Evolutionary conservation across 2,329 filamentous ascomycete genomes (phyloP), one percentile per base, ranked within the genome.

Genomic region (Fusarium miscanthi): DNA sequence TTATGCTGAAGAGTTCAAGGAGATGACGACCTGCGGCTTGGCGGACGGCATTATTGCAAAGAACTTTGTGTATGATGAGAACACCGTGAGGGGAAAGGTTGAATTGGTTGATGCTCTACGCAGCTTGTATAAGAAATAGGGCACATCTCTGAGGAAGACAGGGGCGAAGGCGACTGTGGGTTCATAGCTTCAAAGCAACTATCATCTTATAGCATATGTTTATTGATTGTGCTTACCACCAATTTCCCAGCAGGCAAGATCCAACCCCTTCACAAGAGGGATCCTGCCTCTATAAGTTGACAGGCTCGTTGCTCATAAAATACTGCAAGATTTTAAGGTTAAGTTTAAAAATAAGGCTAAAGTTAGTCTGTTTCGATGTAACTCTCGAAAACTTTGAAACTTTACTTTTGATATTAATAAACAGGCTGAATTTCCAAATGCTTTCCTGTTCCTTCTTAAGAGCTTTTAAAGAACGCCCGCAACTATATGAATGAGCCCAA

Each of bases 31-130:
- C 11, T 72, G 76, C 10, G 57, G 63, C 2, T 52, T 79, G 25
- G 68, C 74, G 11, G 79, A 74, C 3, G 80, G 80, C 2, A 64
- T 78, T 30, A 74, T 76, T 52, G 67, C 57, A 3, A 68, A 63
- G 12, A 69, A 79, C 21, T 78, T 74, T 49, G 72, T 57, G 3
- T 72, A 76, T 33, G 74, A 74, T 10, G 75, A 78, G 27, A 46
- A 75, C 7, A 78, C 74, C 0, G 53, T 80, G 3, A 63, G 51
- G 49, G 78, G 80, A 1, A 53, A 69, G n/a, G 41, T 74, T 4
- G 76, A 80, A 31, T 41, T 81, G 53, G 73, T 74, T 16, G 77
- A 78, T 30, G 69, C 66, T 11, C 43, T 80, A 14, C 69, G 75
- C 5, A 46, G 40, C 11, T 16, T 64, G n/a, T 63, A 76, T 14